These are phyloP conservation scores for Tetrapyrgos nigripes DNA, from an alignment of 1,284 basidiomycete genomes.

Conservation along the genomic window DNA sequence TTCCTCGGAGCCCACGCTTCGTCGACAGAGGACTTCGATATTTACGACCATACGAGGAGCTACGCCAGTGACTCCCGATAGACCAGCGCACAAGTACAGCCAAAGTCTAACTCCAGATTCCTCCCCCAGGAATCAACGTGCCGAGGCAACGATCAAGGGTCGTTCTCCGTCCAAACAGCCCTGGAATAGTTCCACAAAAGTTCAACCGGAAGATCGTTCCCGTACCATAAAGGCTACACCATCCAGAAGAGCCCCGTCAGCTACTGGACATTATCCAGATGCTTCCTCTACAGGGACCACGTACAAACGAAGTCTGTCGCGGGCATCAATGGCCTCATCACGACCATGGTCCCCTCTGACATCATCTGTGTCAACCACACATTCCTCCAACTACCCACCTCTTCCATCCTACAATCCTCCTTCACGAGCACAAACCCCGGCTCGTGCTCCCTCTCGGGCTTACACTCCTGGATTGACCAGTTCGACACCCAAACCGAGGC, in stretches of 20 bases:
- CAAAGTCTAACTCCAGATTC: conserved; percentile 75
- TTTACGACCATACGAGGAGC: conserved; percentile 53
- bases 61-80: conserved; percentile 53
- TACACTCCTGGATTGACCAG: conserved; percentile 44
- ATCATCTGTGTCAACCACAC: conserved; percentile 72
- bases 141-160: conserved; percentile 49
- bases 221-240: conserved; percentile 55
- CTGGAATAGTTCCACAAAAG: conserved; percentile 84
- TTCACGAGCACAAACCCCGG: conserved; percentile 33
- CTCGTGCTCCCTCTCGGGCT: conserved; percentile 48
- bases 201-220: conserved; percentile 56
- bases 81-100: conserved; percentile 69
- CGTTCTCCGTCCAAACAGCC: conserved; percentile 49
- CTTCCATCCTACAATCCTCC: conserved; percentile 49
- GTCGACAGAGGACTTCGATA: conserved; percentile 65
- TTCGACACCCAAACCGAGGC: conserved; percentile 63
- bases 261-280: conserved; percentile 49
- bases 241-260: conserved; percentile 55
- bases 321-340: conserved; percentile 78
- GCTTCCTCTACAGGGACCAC: conserved; percentile 54
- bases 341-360: conserved; percentile 81
- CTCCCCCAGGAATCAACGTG: conserved; percentile 51
- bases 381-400: conserved; percentile 57
- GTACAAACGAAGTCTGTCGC: conserved; percentile 68
- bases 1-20: conserved; percentile 61